Conservation (phyloP, 345 rosid species). For the Hypericum perforatum region DNA sequence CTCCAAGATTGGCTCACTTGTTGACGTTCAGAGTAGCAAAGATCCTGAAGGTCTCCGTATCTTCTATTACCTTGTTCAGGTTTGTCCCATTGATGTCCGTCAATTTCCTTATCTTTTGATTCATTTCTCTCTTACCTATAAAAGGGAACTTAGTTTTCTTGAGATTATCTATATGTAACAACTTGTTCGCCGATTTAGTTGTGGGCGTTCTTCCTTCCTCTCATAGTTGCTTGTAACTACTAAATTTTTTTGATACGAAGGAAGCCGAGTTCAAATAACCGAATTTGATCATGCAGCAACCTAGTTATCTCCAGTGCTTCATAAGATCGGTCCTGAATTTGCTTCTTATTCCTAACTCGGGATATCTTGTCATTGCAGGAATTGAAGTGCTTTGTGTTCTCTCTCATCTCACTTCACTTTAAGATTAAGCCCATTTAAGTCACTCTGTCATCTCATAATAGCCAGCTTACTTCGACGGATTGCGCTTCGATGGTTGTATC, state of each 20-base stretch:
- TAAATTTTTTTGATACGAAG: background rate
- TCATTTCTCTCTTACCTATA: background rate
- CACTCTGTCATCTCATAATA: background rate
- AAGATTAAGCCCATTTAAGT: slow-evolving; percentile 94
- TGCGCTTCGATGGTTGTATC: no score
- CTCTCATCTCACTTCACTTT: slow-evolving; percentile 98
- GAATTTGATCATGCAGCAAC: no score
- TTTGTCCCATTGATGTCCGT: slow-evolving; percentile 11
- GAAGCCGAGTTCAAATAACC: background rate
- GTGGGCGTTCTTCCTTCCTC: background rate
- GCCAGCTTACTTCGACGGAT: no score
- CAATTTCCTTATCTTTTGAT: background rate
- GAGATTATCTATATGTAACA: no score
- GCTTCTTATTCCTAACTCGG: slow-evolving; percentile 11
- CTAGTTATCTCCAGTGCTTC: background rate
- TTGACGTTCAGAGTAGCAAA: slow-evolving; percentile 87
- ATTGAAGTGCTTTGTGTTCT: slow-evolving; percentile 95
- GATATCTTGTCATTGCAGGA: slow-evolving; percentile 53
- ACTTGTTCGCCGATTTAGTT: no score
- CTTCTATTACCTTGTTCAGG: slow-evolving; percentile 99
- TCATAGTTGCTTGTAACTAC: background rate
- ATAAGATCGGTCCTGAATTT: background rate
- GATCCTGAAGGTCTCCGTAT: slow-evolving; percentile 99
- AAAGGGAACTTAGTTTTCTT: no score
- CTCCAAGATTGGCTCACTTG: slow-evolving; percentile 95